Conservation (phyloP, 176 grass and related monocot genomes). For the Aechmea fasciata region DNA sequence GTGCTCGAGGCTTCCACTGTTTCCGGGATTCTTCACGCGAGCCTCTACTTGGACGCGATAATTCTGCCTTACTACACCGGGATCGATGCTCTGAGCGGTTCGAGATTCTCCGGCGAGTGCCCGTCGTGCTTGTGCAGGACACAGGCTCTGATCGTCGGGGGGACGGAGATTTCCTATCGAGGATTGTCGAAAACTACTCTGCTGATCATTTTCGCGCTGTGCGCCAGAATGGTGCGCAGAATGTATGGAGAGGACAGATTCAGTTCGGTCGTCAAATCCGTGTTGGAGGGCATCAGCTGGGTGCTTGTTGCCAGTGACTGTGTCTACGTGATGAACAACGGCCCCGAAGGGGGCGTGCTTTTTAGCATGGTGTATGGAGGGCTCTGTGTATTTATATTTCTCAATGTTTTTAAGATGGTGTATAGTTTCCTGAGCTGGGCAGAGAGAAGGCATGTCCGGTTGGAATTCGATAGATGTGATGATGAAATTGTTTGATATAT, state of each 20-base stretch:
- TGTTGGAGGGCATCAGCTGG: constrained; percentile 66
- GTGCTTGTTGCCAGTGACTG: constrained; percentile 55
- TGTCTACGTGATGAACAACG: constrained; percentile 44
- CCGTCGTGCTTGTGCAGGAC: constrained; percentile 81
- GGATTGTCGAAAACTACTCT: constrained; percentile 83
- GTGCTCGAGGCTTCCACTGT: constrained; percentile 92
- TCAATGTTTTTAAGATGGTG: constrained; percentile 5
- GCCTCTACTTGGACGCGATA: constrained; percentile 67
- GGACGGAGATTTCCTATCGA: constrained; percentile 42
- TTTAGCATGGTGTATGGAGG: background rate
- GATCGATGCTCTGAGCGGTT: constrained; percentile 63
- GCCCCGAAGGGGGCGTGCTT: constrained; percentile 26
- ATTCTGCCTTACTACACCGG: constrained; percentile 96
- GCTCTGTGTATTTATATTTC: constrained; percentile 7
- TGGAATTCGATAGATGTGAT: background rate
- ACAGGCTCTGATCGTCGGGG: constrained; percentile 55
- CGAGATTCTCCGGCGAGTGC: constrained; percentile 73
- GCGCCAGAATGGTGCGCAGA: constrained; percentile 83
- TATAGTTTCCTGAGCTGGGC: background rate
- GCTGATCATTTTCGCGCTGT: constrained; percentile 65
- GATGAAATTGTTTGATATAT: background rate
- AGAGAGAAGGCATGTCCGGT: background rate
- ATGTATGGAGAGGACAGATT: constrained; percentile 70
- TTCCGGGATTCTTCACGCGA: constrained; percentile 86
- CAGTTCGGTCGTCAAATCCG: constrained; percentile 43